A percentile compares a stretch with the other conserved stretches of the same genome.
phyloP scores from a whole-genome alignment of 768 basidiomycete genomes.

The Amanita fuliginea region DNA sequence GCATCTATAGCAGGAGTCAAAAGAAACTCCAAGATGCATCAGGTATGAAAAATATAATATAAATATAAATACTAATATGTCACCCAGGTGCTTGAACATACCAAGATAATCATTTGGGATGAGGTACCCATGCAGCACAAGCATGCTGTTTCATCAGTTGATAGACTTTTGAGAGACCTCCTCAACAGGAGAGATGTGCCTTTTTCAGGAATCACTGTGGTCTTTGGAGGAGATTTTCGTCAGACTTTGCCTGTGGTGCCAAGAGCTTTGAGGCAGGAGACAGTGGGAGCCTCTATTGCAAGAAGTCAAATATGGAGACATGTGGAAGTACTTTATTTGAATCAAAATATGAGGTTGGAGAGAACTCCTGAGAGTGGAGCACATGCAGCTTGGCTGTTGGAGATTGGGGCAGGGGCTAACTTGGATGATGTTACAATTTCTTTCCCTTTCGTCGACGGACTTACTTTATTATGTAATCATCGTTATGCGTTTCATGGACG shows the following conservation, averaged over 20 bases:
- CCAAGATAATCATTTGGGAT: no score
- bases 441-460: no score
- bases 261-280: conserved; percentile 25
- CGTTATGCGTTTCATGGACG: no score
- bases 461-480: no score
- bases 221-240: conserved; percentile 40
- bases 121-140: conserved; percentile 29
- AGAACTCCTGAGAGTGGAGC: conserved; percentile 12
- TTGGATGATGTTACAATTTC: no score
- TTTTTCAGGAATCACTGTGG: conserved; percentile 33
- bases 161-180: conserved; percentile 25
- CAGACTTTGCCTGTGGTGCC: no score
- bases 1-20: no score
- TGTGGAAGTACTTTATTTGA: conserved; percentile 21
- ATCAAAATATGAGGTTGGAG: conserved; percentile 30
- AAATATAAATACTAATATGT: no score
- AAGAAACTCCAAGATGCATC: no score
- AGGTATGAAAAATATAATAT: conserved; percentile 17
- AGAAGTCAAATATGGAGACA: conserved; percentile 26
- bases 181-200: conserved; percentile 8
- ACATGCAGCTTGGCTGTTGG: conserved; percentile 26
- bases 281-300: conserved; percentile 24
- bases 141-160: conserved; percentile 25
- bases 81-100: conserved; percentile 17
- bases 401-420: conserved; percentile 16